These are phyloP conservation scores for Scortechinia acanthostroma DNA, from an alignment of 2,329 filamentous ascomycete species.

Conservation along the genomic window DNA sequence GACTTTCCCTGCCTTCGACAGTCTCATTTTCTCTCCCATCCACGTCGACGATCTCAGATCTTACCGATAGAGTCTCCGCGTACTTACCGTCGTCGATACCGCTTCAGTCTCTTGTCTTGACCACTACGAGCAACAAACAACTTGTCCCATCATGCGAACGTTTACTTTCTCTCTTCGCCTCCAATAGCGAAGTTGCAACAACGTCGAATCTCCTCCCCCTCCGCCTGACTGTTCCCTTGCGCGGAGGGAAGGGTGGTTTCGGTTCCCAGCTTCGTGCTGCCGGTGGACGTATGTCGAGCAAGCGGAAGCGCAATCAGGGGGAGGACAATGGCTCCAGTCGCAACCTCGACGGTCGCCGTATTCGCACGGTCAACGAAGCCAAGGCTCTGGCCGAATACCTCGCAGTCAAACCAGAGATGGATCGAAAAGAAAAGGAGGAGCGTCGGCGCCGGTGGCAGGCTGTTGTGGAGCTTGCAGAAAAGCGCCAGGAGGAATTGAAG, in stretches of 20 bases:
- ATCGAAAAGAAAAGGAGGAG: constrained; percentile 83
- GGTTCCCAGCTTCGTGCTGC: constrained; percentile 93
- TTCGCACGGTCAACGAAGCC: constrained; percentile 89
- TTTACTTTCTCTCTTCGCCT: constrained; percentile 55
- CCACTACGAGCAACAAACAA: constrained; percentile 72
- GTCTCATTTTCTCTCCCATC: constrained; percentile 44
- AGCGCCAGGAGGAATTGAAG: constrained; percentile 75
- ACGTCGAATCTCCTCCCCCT: constrained; percentile 63
- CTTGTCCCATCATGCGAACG: constrained; percentile 43
- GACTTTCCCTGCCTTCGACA: background rate
- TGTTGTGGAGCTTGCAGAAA: constrained; percentile 78
- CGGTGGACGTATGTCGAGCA: constrained; percentile 90
- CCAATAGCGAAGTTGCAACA: constrained; percentile 33
- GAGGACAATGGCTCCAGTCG: constrained; percentile 86
- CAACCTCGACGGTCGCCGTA: constrained; percentile 81
- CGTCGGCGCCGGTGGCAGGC: constrained; percentile 79
- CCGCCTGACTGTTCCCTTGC: constrained; percentile 71
- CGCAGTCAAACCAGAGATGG: constrained; percentile 94
- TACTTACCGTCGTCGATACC: constrained; percentile 45
- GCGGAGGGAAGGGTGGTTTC: constrained; percentile 95
- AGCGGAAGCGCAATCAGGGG: constrained; percentile 72
- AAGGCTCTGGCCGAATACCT: constrained; percentile 93
- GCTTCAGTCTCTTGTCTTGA: constrained; percentile 63
- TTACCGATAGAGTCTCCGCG: constrained; percentile 55
- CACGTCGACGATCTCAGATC: constrained; percentile 57